Conservation (phyloP, 1,284 basidiomycete species). For the Fomitiporia mediterranea region DNA sequence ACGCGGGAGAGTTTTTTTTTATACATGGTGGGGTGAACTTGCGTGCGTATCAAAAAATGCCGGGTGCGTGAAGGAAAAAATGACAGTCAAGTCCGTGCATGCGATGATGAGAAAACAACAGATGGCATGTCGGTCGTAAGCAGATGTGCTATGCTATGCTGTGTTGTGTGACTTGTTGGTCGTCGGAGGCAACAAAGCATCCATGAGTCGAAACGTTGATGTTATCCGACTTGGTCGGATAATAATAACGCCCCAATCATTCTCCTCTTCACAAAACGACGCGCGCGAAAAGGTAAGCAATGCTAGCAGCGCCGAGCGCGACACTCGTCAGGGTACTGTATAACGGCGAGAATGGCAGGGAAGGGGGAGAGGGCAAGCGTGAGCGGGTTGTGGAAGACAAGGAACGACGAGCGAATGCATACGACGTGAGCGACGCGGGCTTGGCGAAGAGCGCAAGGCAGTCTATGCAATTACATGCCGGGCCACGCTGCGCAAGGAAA, state of each 20-base stretch:
- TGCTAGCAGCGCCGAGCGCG: slow-evolving; percentile 13
- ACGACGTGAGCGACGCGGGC: slow-evolving; percentile 10
- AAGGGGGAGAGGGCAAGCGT: background rate
- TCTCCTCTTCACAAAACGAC: background rate
- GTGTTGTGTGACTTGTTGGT: too few relatives aligned
- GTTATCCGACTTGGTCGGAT: too few relatives aligned
- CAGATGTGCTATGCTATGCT: background rate
- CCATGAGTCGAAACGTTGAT: too few relatives aligned
- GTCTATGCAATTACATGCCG: slow-evolving; percentile 15
- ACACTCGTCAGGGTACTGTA: slow-evolving; percentile 10
- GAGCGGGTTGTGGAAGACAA: background rate
- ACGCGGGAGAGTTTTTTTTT: background rate
- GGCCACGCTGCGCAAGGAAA: slow-evolving; percentile 14
- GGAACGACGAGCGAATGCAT: slow-evolving; percentile 1
- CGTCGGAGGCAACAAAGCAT: too few relatives aligned
- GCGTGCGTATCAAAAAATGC: too few relatives aligned
- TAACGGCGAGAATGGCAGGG: background rate
- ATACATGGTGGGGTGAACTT: background rate
- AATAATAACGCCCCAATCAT: background rate
- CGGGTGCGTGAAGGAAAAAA: background rate
- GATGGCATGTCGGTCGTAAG: background rate
- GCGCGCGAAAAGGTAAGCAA: slow-evolving; percentile 7
- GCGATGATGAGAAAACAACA: too few relatives aligned
- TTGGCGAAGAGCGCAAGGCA: slow-evolving; percentile 12
- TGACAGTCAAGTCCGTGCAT: background rate